Conservation (phyloP, 306 rosid genomes). For the Medicago truncatula region DNA sequence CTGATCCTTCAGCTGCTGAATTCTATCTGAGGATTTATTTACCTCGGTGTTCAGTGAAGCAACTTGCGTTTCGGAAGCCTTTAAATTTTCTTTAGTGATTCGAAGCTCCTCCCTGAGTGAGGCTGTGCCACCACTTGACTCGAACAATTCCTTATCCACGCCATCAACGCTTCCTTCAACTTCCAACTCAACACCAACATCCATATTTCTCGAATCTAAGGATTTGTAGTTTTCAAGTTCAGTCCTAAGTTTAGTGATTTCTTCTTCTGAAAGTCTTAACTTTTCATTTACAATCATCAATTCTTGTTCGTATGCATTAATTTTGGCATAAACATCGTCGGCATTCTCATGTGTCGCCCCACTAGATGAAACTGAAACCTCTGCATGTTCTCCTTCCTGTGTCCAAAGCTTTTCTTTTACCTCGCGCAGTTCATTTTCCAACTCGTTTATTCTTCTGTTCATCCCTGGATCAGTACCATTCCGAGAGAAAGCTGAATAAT, state of each 20-base stretch:
- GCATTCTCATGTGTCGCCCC: slow-evolving; percentile 52
- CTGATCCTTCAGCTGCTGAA: slow-evolving; percentile 64
- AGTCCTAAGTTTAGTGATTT: slow-evolving; percentile 60
- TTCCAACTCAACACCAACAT: slow-evolving; percentile 33
- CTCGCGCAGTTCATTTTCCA: slow-evolving; percentile 87
- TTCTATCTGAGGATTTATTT: slow-evolving; percentile 58
- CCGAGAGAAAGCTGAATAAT: slow-evolving; percentile 59
- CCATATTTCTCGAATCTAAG: slow-evolving; percentile 38
- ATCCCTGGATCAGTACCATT: slow-evolving; percentile 60
- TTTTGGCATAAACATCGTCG: slow-evolving; percentile 54
- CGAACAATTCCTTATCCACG: slow-evolving; percentile 41
- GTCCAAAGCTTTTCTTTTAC: slow-evolving; percentile 71
- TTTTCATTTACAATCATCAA: slow-evolving; percentile 62
- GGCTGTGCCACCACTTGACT: slow-evolving; percentile 45
- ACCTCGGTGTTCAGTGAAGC: slow-evolving; percentile 61
- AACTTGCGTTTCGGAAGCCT: slow-evolving; percentile 64
- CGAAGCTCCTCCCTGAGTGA: slow-evolving; percentile 61
- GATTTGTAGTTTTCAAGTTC: slow-evolving; percentile 54
- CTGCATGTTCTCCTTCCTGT: slow-evolving; percentile 64
- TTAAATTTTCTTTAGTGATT: slow-evolving; percentile 61
- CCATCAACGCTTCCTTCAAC: slow-evolving; percentile 40
- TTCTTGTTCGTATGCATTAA: slow-evolving; percentile 66
- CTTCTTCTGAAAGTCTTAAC: slow-evolving; percentile 60
- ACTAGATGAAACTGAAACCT: slow-evolving; percentile 50
- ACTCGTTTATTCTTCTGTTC: slow-evolving; percentile 68